Base-by-base conservation (phyloP, 225 moss, liverwort and hornwort species). In the Pseudisothecium myosuroides region DNA sequence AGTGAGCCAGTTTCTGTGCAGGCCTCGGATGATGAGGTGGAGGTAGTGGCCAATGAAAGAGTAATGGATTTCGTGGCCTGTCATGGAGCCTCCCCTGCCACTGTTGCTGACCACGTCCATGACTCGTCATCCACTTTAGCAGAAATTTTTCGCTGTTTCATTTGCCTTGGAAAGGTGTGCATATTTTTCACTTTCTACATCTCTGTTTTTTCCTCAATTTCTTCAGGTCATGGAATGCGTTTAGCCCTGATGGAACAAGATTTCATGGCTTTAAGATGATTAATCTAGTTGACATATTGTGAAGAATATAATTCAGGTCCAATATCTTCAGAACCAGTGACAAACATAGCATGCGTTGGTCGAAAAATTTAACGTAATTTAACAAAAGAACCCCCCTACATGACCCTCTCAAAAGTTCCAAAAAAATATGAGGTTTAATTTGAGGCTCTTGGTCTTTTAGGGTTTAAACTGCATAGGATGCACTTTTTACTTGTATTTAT, bases 131-230 rank as follows among this genome's bases (percentile, higher is more conserved):
- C 95, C 21, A 93, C 95, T 31, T 68, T 95, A 54, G 94, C 95
- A 14, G 94, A 95, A 49, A 95, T 94, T 28, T 95, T 95, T 59
- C 95, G 95, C 19, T 95, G 95, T 68, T 95, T 95, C 84, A 95
- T 95, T 50, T 95, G 95, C 72, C 94, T 95, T 16, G 93, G 94
- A 82, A 94, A 94, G 94, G 95, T 95, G 52, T 39, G 82, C 29
- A 43, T 50, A 14, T 34, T 66, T 83, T 39, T 55, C 54, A 39
- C 16, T 29, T 83, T 26, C 17, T 64, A 17, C 37, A 65, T 83
- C 12, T 82, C 63, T 49, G 43, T 12, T 83, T 63, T 22, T 49
- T 26, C 9, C 37, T 29, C 50, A 83, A 14, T 58, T 72, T 58
- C 31, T 72, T 84, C 58, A 41, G 32, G 29, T 71, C 54, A 6